phyloP scores from a whole-genome alignment of 176 grass and related monocot genomes.

The Triticum turgidum region DNA sequence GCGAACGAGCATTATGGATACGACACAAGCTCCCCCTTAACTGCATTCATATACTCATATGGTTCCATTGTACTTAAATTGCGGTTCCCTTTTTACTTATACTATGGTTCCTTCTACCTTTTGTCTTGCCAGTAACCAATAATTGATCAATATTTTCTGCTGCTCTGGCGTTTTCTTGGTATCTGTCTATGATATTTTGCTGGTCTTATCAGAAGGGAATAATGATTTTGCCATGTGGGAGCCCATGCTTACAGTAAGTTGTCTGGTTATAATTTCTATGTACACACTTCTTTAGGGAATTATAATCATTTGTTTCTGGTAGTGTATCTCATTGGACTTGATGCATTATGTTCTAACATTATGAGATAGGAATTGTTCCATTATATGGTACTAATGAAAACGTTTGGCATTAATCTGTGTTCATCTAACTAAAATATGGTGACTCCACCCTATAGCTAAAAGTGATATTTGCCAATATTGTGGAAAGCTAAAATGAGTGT shows the following conservation, averaged over 20 bases:
- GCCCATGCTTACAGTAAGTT: constrained; percentile 82
- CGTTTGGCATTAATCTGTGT: background rate
- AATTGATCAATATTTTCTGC: constrained; percentile 52
- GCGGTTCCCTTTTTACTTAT: constrained; percentile 30
- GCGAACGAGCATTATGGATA: constrained; percentile 86
- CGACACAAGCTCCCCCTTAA: constrained; percentile 52
- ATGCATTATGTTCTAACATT: background rate
- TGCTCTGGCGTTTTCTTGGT: constrained; percentile 65
- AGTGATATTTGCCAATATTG: background rate
- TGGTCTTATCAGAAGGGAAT: constrained; percentile 80
- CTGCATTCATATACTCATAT: too few species aligned
- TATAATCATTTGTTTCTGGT: background rate
- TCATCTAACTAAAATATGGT: background rate
- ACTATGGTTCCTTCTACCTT: background rate
- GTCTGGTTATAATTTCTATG: constrained; percentile 19
- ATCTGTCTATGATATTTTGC: constrained; percentile 34
- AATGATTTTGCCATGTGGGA: constrained; percentile 83
- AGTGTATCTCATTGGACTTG: background rate
- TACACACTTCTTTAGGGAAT: background rate
- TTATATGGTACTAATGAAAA: background rate
- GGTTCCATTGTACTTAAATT: too few species aligned
- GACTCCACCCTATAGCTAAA: background rate
- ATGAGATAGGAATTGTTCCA: background rate
- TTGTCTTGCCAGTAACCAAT: background rate
- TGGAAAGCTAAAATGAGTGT: background rate